A percentile compares a stretch with the other conserved stretches of the same genome.
Evolutionary conservation across 495 filamentous ascomycete genomes (phyloP).

Genomic region (Penicillium angulare): DNA sequence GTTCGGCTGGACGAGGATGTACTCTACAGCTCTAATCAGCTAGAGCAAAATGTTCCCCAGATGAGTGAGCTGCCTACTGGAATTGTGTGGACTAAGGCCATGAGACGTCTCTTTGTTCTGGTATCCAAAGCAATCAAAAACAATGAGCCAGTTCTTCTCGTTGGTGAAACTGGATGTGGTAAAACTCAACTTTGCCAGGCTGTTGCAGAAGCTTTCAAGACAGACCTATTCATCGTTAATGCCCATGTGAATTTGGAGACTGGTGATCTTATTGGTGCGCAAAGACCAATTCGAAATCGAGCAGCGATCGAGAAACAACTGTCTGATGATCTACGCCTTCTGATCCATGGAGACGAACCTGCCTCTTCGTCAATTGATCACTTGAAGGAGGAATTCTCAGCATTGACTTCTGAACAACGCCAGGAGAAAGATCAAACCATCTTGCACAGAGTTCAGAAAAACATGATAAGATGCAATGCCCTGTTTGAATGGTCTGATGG

Average conservation of each 20-base stretch:
- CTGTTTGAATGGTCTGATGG: constrained; percentile 98
- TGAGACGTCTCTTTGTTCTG: constrained; percentile 84
- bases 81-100: constrained; percentile 92
- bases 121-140: constrained; percentile 81
- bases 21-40: constrained; percentile 66
- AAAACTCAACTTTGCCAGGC: constrained; percentile 97
- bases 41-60: constrained; percentile 43
- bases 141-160: constrained; percentile 89
- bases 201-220: constrained; percentile 74
- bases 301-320: constrained; percentile 66
- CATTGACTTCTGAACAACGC: constrained; percentile 26
- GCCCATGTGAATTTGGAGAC: constrained; percentile 98
- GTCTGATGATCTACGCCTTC: constrained; percentile 55
- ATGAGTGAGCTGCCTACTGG: constrained; percentile 46
- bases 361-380: constrained; percentile 37
- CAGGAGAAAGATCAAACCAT: constrained; percentile 48
- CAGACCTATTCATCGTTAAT: constrained; percentile 83
- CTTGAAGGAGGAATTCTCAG: constrained; percentile 50
- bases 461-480: constrained; percentile 64
- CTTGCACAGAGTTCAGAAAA: constrained; percentile 55
- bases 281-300: constrained; percentile 85
- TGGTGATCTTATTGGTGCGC: constrained; percentile 93
- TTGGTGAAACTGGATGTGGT: constrained; percentile 95
- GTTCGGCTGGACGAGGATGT: constrained; percentile 70
- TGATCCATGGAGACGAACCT: constrained; percentile 29